Evolutionary conservation across 495 filamentous ascomycete species (phyloP), one percentile per base, ranked within the genome.

Genomic region (Penicillium arizonense): DNA sequence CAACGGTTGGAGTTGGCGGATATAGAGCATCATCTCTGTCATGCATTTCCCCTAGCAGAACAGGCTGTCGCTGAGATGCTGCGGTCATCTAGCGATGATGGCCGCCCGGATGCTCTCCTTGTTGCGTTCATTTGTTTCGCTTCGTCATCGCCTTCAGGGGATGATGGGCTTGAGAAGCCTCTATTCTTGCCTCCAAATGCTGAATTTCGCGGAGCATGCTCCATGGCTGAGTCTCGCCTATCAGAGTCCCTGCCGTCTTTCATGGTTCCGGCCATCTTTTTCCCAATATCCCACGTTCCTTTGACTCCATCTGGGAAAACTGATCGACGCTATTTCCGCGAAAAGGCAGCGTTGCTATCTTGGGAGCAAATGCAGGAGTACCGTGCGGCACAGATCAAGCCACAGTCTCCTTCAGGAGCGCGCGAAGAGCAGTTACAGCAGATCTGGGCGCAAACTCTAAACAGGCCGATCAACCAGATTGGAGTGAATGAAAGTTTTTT

Each of bases 111-210:
- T 18, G 34, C 46, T 28, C n/a, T 48, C 4, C 13, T 48, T 1
- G 18, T 32, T 3, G 46, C 46, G 2, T 48, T 48, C n/a, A 28
- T 48, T 5, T 48, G 34, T 11, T 18, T 48, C 34, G 34, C 24
- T 84, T 81, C 80, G 68, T 83, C 42, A 18, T 18, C 18, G 18
- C 1, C 18, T 18, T 18, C 18, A 1, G 18, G 18, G 18, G 18
- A 18, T 18, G 18, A 18, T 18, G 18, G 18, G 18, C 18, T 18
- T 18, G 18, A 18, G 18, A 18, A 18, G 18, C 18, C 18, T 18
- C 18, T 18, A 18, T 18, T 52, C 35, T 16, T 52, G 4, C 38
- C 49, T 20, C 49, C 57, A 41, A 41, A 23, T 2, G 38, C 20
- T n/a, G 38, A 41, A 11, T 41, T 41, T 23, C 16, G 38, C 12